A percentile compares a stretch with the other conserved stretches of the same genome.
phyloP scores from a whole-genome alignment of 2,329 filamentous ascomycete genomes.

The Diaporthe aspalathi region DNA sequence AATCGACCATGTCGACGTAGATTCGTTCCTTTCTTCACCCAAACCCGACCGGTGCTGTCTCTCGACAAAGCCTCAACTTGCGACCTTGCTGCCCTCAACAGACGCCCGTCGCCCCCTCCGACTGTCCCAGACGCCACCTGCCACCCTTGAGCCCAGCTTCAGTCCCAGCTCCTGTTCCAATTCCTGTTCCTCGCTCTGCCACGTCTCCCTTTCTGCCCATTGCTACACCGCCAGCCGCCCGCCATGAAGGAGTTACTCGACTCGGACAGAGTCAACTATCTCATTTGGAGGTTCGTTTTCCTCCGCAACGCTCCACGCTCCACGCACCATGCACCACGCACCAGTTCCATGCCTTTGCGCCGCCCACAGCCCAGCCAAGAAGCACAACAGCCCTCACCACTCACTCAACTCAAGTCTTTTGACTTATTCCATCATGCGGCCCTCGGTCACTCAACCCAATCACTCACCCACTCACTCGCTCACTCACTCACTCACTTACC shows the following conservation, averaged over 20 bases:
- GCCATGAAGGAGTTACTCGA: constrained; percentile 72
- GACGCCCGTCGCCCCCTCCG: constrained; percentile 18
- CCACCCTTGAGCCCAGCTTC: neutral
- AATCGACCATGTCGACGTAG: constrained; percentile 36
- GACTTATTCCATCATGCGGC: too few species aligned
- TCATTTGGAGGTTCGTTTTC: constrained; percentile 74
- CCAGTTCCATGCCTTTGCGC: constrained; percentile 33
- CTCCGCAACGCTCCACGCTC: constrained; percentile 41
- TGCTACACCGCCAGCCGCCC: constrained; percentile 44
- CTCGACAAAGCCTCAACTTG: constrained; percentile 33
- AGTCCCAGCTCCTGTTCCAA: too few species aligned
- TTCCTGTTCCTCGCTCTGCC: constrained; percentile 13
- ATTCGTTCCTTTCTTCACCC: constrained; percentile 36
- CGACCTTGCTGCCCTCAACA: constrained; percentile 30
- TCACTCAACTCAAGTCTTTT: too few species aligned
- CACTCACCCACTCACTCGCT: neutral
- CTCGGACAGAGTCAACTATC: constrained; percentile 76
- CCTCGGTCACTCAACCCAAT: neutral
- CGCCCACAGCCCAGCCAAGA: constrained; percentile 28
- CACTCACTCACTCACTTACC: neutral
- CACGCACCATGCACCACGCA: neutral
- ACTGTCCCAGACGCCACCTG: constrained; percentile 2
- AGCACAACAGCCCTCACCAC: constrained; percentile 11
- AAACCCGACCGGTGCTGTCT: constrained; percentile 27
- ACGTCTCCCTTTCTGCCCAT: constrained; percentile 37